phyloP scores from a whole-genome alignment of 2,329 filamentous ascomycete genomes.

The Pestalotiopsis sp. region DNA sequence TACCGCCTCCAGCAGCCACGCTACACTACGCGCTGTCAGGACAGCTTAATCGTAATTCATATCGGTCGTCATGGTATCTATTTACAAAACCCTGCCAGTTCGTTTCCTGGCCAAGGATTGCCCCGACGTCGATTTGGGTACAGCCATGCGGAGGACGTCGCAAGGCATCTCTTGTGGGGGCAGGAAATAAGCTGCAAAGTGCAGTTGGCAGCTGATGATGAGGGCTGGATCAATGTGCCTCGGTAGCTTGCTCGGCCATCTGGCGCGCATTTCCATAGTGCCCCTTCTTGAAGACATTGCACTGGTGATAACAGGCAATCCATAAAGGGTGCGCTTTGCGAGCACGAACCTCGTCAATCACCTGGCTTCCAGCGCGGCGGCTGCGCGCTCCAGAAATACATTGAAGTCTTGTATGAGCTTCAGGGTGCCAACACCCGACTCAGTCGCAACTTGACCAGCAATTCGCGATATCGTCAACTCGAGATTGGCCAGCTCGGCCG shows the following conservation, averaged over 20 bases:
- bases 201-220: background rate
- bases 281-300: background rate
- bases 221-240: background rate
- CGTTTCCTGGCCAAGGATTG: background rate
- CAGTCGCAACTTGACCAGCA: slow-evolving; percentile 51
- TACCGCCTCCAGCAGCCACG: background rate
- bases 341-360: slow-evolving; percentile 14
- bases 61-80: background rate
- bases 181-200: background rate
- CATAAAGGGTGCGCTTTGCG: background rate
- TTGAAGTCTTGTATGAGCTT: slow-evolving; percentile 65
- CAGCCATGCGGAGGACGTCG: background rate
- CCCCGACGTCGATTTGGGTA: background rate
- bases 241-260: background rate
- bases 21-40: background rate
- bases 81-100: background rate
- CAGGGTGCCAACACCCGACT: slow-evolving; percentile 54
- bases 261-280: background rate
- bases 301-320: background rate
- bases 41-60: background rate
- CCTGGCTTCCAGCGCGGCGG: slow-evolving; percentile 54
- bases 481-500: slow-evolving; percentile 56
- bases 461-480: slow-evolving; percentile 60
- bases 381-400: slow-evolving; percentile 63
- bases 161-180: background rate